Evolutionary conservation across 495 filamentous ascomycete species (phyloP), one percentile per base, ranked within the genome.

Genomic region (Trichoderma orchidacearum): DNA sequence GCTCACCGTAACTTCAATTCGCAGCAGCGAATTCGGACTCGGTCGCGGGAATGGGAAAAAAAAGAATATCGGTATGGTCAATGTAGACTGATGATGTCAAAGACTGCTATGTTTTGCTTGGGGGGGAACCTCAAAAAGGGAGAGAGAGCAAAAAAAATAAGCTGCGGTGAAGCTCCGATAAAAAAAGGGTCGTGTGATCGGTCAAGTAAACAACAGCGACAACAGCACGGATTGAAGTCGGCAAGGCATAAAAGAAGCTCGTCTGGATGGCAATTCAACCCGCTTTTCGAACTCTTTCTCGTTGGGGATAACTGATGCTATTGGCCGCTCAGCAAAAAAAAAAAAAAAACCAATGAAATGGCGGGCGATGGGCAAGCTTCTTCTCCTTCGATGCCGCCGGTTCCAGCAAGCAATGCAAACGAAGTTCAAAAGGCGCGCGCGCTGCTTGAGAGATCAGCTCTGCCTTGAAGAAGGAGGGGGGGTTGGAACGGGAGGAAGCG

Each of bases 191-290:
- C 53, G 34, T 55, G 17, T 31, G 55, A 56, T 50, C 30, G 41
- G 30, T 27, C 30, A 36, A 55, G 58, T 58, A 59, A 64, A 50
- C 32, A 60, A 55, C 53, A 60, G 59, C 18, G 21, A 11, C 18
- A 64, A 36, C 58, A 57, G 41, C 51, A 55, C 57, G n/a, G n/a
- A n/a, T n/a, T n/a, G n/a, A n/a, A n/a, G n/a, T n/a, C n/a, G n/a
- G n/a, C n/a, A n/a, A 62, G 34, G 60, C 50, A 51, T 56, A 50
- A 51, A 48, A 23, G 41, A 23, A 23, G 41, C 18, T 48, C 3
- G 21, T 18, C 8, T 7, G 23, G 41, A 28, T 48, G n/a, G n/a
- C n/a, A n/a, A n/a, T n/a, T n/a, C n/a, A n/a, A n/a, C n/a, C n/a
- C n/a, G n/a, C n/a, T 48, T 48, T 5, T 13, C 15, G 36, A 27